phyloP scores from a whole-genome alignment of 371 early-diverging fungal genomes.

The Mucor irregularis region DNA sequence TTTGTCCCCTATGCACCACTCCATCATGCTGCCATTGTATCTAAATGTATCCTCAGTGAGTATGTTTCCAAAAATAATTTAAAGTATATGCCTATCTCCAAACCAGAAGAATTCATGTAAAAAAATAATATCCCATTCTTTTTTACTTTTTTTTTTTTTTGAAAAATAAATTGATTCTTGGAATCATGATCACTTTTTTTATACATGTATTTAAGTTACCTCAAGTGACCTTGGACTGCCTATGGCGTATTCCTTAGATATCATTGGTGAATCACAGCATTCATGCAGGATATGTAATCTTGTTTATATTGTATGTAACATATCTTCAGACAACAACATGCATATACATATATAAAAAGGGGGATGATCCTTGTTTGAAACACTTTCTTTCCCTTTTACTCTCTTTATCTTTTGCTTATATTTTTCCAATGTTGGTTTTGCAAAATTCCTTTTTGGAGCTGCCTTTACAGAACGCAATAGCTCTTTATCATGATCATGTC shows the following conservation, averaged over 20 bases:
- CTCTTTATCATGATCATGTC: not conserved
- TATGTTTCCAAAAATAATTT: conserved; percentile 22
- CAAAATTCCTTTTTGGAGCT: not conserved
- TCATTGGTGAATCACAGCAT: too few species aligned
- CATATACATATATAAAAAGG: not conserved
- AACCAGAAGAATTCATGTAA: conserved; percentile 36
- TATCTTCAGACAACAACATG: too few species aligned
- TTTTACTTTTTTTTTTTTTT: not conserved
- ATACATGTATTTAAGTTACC: too few species aligned
- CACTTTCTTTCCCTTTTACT: not conserved
- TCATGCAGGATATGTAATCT: too few species aligned
- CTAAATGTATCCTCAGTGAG: conserved; percentile 35
- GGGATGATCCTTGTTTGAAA: not conserved
- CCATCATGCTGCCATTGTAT: conserved; percentile 45
- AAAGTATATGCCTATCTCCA: conserved; percentile 22
- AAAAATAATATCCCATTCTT: not conserved
- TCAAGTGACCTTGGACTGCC: not conserved
- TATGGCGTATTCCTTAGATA: too few species aligned
- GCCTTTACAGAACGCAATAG: not conserved
- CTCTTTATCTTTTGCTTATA: not conserved
- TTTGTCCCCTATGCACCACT: conserved; percentile 29
- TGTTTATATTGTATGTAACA: too few species aligned
- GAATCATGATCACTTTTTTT: not conserved
- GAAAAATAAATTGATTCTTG: not conserved
- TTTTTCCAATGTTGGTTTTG: not conserved